Evolutionary conservation across 495 filamentous ascomycete species (phyloP).

Genomic region (Ramalina intermedia): DNA sequence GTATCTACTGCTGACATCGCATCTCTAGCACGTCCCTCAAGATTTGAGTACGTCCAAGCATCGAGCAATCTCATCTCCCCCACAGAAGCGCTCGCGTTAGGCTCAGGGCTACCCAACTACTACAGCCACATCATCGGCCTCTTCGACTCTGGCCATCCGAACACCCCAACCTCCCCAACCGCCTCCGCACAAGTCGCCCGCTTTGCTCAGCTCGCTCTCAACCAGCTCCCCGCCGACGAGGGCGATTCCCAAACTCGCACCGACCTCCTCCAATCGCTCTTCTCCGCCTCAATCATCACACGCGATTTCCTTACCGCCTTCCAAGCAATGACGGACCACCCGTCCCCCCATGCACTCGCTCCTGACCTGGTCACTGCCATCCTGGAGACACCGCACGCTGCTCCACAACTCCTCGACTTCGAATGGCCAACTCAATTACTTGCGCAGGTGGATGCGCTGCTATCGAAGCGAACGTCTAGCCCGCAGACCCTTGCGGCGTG

Average conservation of each 20-base stretch:
- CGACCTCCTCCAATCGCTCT: constrained; percentile 70
- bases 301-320: constrained; percentile 72
- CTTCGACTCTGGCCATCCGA: constrained; percentile 46
- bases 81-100: constrained; percentile 57
- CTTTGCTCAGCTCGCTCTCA: constrained; percentile 66
- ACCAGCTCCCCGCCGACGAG: constrained; percentile 41
- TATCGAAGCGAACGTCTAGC: constrained; percentile 35
- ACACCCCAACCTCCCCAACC: constrained; percentile 17
- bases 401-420: constrained; percentile 54
- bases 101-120: constrained; percentile 65
- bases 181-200: constrained; percentile 67
- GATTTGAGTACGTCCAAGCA: constrained; percentile 26
- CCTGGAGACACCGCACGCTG: constrained; percentile 53
- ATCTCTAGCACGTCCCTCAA: constrained; percentile 32
- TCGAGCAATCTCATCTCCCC: constrained; percentile 51
- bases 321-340: constrained; percentile 56
- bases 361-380: constrained; percentile 47
- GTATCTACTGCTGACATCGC: too few species aligned
- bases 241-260: constrained; percentile 26
- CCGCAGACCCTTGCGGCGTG: constrained; percentile 80
- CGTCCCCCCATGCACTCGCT: constrained; percentile 50
- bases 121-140: constrained; percentile 73
- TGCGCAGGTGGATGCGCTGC: constrained; percentile 60
- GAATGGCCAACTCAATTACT: constrained; percentile 65
- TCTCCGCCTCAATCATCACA: constrained; percentile 62